Conservation (phyloP, 176 grass and related monocot genomes). For the Zizania latifolia region DNA sequence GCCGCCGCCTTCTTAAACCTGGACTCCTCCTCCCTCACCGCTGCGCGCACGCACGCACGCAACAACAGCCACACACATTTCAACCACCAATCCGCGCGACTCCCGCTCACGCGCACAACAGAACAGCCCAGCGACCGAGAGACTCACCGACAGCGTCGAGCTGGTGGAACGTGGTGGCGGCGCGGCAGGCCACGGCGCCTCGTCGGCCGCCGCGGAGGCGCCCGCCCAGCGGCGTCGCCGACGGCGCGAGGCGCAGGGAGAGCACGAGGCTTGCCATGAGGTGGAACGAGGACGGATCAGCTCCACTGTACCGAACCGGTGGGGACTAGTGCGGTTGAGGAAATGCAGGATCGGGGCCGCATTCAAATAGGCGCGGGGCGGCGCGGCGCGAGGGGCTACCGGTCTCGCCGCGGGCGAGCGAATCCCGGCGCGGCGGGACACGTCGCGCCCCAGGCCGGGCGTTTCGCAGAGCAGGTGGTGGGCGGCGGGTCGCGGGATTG, state of each 20-base stretch:
- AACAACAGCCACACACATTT: conserved; percentile 7
- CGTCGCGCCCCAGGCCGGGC: background rate
- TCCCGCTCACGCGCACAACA: background rate
- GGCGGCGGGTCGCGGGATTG: background rate
- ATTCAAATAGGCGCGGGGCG: conserved; percentile 3
- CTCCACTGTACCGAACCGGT: too few relatives aligned
- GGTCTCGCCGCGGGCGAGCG: background rate
- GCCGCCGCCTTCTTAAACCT: conserved; percentile 44
- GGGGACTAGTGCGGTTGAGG: background rate
- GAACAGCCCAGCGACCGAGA: background rate
- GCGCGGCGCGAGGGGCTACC: too few relatives aligned
- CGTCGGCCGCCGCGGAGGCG: background rate
- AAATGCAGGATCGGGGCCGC: background rate
- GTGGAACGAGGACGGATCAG: background rate
- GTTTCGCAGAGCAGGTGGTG: background rate
- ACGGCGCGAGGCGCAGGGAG: conserved; percentile 27
- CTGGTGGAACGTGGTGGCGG: conserved; percentile 30
- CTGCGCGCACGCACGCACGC: conserved; percentile 2
- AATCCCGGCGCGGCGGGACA: conserved; percentile 4
- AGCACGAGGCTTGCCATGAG: conserved; percentile 25
- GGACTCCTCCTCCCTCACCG: conserved; percentile 49
- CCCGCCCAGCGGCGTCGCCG: background rate
- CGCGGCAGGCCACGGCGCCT: background rate
- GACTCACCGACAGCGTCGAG: conserved; percentile 43
- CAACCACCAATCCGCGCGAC: background rate